Evolutionary conservation across 768 basidiomycete species (phyloP).

Genomic region (Suillus luteus): DNA sequence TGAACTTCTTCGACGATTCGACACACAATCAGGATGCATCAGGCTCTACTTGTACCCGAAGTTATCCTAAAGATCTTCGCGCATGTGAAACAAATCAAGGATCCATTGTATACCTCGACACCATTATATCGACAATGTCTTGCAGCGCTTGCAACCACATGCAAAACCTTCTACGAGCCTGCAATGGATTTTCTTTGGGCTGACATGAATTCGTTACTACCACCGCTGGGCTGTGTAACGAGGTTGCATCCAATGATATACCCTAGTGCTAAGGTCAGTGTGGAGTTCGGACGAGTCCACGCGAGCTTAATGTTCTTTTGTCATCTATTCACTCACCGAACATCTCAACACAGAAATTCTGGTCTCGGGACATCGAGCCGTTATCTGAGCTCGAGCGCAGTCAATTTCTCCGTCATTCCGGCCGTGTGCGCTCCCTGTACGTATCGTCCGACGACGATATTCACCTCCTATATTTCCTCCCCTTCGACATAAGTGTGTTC

Average conservation of each 20-base stretch:
- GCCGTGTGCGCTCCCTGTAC: not conserved
- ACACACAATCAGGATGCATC: not conserved
- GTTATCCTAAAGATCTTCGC: not conserved
- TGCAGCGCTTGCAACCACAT: not conserved
- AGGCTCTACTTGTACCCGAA: not conserved
- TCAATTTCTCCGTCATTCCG: not conserved
- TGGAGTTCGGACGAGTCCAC: not conserved
- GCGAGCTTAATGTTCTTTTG: not conserved
- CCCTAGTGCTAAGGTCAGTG: not conserved
- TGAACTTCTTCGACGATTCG: not conserved
- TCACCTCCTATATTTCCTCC: not conserved
- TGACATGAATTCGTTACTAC: not conserved
- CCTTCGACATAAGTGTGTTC: not conserved
- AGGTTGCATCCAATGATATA: not conserved
- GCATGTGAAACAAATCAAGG: not conserved
- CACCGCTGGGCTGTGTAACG: not conserved
- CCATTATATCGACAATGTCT: not conserved
- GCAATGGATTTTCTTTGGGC: conserved; percentile 1
- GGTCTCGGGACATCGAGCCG: not conserved
- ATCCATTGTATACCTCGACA: not conserved
- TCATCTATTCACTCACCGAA: not conserved
- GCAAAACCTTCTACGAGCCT: not conserved
- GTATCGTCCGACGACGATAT: not conserved
- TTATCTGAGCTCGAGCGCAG: not conserved
- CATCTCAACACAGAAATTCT: not conserved